phyloP scores from a whole-genome alignment of 208 protist genomes.

The Dictyostelium gargantuum region DNA sequence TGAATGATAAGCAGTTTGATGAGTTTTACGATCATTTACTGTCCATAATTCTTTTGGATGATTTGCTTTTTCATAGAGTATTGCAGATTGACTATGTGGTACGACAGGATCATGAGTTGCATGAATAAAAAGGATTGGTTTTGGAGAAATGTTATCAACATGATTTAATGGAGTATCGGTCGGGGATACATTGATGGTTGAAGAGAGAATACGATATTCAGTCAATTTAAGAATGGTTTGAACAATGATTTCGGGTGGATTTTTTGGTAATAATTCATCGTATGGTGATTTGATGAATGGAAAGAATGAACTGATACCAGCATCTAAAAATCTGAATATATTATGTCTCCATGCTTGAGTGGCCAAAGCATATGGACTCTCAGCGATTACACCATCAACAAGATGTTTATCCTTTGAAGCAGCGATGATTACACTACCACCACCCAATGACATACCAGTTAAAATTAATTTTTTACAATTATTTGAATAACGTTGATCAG shows the following conservation, averaged over 20 bases:
- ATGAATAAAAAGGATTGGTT: constrained; percentile 36
- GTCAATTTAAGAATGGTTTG: neutral
- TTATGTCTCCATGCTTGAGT: neutral
- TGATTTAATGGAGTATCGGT: neutral
- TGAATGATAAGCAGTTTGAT: neutral
- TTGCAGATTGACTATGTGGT: neutral
- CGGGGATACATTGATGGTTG: neutral
- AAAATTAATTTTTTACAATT: neutral
- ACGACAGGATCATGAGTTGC: constrained; percentile 9
- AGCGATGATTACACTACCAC: constrained; percentile 2
- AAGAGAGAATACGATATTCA: neutral
- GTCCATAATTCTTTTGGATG: constrained; percentile 65
- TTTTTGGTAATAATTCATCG: neutral
- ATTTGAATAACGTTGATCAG: neutral
- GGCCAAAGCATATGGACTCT: neutral
- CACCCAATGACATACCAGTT: constrained; percentile 53
- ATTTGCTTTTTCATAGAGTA: neutral
- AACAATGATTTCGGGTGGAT: neutral
- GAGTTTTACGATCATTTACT: neutral
- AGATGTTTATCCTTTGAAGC: neutral
- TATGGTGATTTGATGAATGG: neutral
- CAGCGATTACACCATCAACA: constrained; percentile 45
- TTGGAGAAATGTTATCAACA: neutral
- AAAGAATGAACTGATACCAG: neutral
- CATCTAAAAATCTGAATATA: neutral